Conservation (phyloP, 257 asterid genomes). For the Linaria vulgaris region DNA sequence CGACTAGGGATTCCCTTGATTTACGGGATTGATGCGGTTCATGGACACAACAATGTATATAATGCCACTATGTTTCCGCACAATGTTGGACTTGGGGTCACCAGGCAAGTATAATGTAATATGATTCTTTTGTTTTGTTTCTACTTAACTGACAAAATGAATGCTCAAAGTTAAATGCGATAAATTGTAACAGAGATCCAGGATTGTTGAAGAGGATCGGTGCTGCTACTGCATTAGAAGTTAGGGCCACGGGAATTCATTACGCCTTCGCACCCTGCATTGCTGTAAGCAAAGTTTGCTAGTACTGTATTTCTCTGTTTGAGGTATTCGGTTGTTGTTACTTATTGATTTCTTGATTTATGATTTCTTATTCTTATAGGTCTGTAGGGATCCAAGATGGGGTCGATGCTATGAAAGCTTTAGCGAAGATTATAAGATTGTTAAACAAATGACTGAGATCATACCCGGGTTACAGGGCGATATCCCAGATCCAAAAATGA, state of each 20-base stretch:
- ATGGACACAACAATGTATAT: conserved; percentile 74
- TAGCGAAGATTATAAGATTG: conserved; percentile 51
- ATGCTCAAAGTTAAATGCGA: not conserved
- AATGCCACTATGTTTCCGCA: conserved; percentile 71
- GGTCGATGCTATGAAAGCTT: conserved; percentile 61
- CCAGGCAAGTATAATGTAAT: conserved; percentile 46
- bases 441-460: conserved; percentile 50
- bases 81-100: conserved; percentile 79
- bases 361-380: conserved; percentile 7
- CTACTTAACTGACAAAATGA: too few species aligned
- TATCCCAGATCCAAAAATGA: conserved; percentile 23
- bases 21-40: conserved; percentile 73
- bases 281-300: conserved; percentile 43
- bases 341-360: not conserved
- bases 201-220: conserved; percentile 65
- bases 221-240: conserved; percentile 80
- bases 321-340: not conserved
- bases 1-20: conserved; percentile 70
- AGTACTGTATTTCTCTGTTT: not conserved
- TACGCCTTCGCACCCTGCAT: conserved; percentile 76
- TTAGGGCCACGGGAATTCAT: conserved; percentile 79
- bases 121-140: too few species aligned
- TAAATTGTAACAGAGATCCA: conserved; percentile 50
- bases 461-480: conserved; percentile 57
- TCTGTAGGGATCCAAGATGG: conserved; percentile 60